phyloP scores from a whole-genome alignment of 805 yeast species.

The Yueomyces sp. region DNA sequence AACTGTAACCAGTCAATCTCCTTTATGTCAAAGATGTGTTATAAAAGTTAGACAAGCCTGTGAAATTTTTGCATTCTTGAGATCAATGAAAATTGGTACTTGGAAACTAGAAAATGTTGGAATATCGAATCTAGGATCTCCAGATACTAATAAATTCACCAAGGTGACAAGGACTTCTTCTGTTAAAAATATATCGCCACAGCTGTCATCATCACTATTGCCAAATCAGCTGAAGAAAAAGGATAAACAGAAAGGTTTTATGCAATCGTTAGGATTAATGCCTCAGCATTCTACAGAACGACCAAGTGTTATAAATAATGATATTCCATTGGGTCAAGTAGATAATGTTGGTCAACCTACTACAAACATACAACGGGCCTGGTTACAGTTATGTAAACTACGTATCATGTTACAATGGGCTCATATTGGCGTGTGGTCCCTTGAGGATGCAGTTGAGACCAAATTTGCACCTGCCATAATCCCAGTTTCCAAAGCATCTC shows the following conservation, averaged over 20 bases:
- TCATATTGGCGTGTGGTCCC: slow-evolving; percentile 67
- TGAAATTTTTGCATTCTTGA: slow-evolving; percentile 65
- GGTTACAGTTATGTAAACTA: slow-evolving; percentile 51
- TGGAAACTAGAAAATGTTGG: slow-evolving; percentile 36
- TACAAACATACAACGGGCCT: slow-evolving; percentile 34
- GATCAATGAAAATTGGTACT: slow-evolving; percentile 45
- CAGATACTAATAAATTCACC: not conserved
- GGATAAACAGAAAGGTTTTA: slow-evolving; percentile 15
- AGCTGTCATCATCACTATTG: slow-evolving; percentile 4
- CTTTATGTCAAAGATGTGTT: slow-evolving; percentile 74
- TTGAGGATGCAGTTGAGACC: slow-evolving; percentile 19
- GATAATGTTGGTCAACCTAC: slow-evolving; percentile 18
- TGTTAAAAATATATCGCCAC: slow-evolving; percentile 7
- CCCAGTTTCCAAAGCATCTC: not conserved
- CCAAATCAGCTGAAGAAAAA: slow-evolving; percentile 12
- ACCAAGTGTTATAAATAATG: slow-evolving; percentile 4
- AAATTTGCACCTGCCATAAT: slow-evolving; percentile 16
- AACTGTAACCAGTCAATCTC: slow-evolving; percentile 31
- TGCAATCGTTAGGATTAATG: slow-evolving; percentile 12
- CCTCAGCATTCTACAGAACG: not conserved
- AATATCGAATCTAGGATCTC: not conserved
- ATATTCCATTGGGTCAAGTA: slow-evolving; percentile 4
- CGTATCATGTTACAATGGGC: slow-evolving; percentile 75
- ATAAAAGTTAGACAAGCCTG: slow-evolving; percentile 68
- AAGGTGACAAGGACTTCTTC: slow-evolving; percentile 19